These are phyloP conservation scores for Blepharisma stoltei DNA, from an alignment of 73 alveolate species.

Conservation along the genomic window DNA sequence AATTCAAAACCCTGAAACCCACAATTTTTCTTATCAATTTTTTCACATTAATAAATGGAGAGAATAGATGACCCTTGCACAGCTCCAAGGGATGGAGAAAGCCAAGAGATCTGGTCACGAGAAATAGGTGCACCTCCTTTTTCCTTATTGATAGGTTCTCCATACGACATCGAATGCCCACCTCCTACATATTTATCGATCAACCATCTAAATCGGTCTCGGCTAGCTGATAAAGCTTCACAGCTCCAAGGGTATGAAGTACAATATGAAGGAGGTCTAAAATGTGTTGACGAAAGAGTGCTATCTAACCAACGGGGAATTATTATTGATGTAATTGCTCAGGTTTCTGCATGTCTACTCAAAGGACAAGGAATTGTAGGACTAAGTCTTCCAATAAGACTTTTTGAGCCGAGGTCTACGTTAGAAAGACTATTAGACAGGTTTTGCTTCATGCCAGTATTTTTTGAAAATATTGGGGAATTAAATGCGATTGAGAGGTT, in stretches of 20 bases:
- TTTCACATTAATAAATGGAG: too few species aligned
- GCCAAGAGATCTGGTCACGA: slow-evolving; percentile 29
- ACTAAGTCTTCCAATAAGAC: slow-evolving; percentile 74
- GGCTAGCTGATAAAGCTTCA: slow-evolving; percentile 43
- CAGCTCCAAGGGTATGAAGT: slow-evolving; percentile 46
- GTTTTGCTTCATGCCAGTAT: slow-evolving; percentile 69
- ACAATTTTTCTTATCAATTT: too few species aligned
- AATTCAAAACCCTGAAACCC: too few species aligned
- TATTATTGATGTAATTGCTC: slow-evolving; percentile 43
- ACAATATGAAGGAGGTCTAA: slow-evolving; percentile 48
- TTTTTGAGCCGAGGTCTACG: slow-evolving; percentile 84
- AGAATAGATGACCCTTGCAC: too few species aligned
- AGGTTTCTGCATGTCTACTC: slow-evolving; percentile 44
- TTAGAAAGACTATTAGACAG: slow-evolving; percentile 70
- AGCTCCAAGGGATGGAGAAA: slow-evolving; percentile 40
- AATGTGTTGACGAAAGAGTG: slow-evolving; percentile 58
- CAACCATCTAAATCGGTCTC: not conserved
- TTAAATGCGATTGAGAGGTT: slow-evolving; percentile 61
- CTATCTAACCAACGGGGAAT: slow-evolving; percentile 57
- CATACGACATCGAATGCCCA: not conserved
- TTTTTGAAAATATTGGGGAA: slow-evolving; percentile 50
- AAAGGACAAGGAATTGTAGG: slow-evolving; percentile 53
- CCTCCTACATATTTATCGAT: slow-evolving; percentile 23
- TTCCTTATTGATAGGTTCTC: slow-evolving; percentile 18
- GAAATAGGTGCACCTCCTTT: not conserved